phyloP scores from a whole-genome alignment of 208 protist species.

The Spongospora subterranea region DNA sequence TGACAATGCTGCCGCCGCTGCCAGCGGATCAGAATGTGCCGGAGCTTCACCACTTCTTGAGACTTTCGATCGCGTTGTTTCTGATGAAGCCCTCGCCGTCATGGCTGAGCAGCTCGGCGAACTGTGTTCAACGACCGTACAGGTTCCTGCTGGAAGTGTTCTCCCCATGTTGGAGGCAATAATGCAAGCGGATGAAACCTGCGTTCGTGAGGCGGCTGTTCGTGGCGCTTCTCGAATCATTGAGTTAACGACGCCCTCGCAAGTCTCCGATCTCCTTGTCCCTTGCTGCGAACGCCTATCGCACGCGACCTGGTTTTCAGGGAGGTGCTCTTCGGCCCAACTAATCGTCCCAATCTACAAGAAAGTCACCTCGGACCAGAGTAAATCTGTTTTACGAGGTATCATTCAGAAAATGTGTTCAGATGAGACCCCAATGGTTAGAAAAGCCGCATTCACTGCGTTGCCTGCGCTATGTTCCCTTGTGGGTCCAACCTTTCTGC shows the following conservation, averaged over 20 bases:
- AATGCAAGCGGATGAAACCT: conserved; percentile 44
- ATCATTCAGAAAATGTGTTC: background rate
- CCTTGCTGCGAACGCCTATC: conserved; percentile 6
- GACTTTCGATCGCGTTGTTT: conserved; percentile 40
- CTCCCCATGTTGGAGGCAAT: conserved; percentile 20
- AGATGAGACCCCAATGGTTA: conserved; percentile 38
- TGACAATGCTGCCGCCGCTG: conserved; percentile 42
- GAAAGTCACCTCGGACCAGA: conserved; percentile 24
- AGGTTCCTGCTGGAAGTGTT: background rate
- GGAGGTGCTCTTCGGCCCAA: conserved; percentile 37
- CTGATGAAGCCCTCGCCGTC: conserved; percentile 20
- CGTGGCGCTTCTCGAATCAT: conserved; percentile 17
- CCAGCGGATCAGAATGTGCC: conserved; percentile 29
- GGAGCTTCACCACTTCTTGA: conserved; percentile 13
- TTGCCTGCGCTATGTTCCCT: background rate
- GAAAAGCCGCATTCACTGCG: conserved; percentile 21
- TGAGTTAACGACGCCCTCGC: background rate
- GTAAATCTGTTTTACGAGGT: background rate
- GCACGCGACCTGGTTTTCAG: conserved; percentile 31
- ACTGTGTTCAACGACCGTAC: background rate
- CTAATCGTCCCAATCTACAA: conserved; percentile 55
- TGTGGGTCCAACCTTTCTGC: conserved; percentile 5
- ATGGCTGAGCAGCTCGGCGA: conserved; percentile 10
- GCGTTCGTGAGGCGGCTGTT: conserved; percentile 8
- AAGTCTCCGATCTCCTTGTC: background rate